Evolutionary conservation across 257 asterid species (phyloP).

Genomic region (Rauvolfia tetraphylla): DNA sequence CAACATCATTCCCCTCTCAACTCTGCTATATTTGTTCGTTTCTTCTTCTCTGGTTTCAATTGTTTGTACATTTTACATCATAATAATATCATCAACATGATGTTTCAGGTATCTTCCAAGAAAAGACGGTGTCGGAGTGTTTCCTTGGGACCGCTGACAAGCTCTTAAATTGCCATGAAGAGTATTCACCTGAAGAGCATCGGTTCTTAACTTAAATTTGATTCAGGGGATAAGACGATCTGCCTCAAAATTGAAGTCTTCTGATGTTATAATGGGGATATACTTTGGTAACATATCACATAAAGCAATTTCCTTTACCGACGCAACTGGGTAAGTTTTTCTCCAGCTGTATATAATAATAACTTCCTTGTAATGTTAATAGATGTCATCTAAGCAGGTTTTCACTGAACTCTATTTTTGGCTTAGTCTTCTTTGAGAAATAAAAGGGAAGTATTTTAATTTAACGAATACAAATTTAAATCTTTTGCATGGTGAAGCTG

Average conservation of each 20-base stretch:
- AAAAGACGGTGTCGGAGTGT: conserved; percentile 67
- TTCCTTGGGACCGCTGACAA: conserved; percentile 44
- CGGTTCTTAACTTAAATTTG: neutral
- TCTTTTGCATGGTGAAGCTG: too few species aligned
- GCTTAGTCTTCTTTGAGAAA: neutral
- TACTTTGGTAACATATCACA: neutral
- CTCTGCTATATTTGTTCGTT: neutral
- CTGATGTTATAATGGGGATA: neutral
- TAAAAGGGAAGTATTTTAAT: neutral
- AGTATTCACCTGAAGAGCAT: neutral
- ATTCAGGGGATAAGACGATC: neutral
- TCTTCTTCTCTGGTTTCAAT: neutral
- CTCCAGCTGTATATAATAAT: too few species aligned
- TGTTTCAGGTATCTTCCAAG: conserved; percentile 48
- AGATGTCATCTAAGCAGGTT: too few species aligned
- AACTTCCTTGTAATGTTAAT: neutral
- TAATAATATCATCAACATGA: neutral
- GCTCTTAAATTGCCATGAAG: conserved; percentile 29
- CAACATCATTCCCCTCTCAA: neutral
- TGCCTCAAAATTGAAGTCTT: neutral
- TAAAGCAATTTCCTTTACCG: neutral
- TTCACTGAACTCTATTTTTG: too few species aligned
- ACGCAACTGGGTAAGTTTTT: neutral
- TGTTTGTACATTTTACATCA: neutral
- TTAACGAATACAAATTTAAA: too few species aligned